Evolutionary conservation across 495 filamentous ascomycete genomes (phyloP), one percentile per base, ranked within the genome.

Genomic region (Xylaria scruposa): DNA sequence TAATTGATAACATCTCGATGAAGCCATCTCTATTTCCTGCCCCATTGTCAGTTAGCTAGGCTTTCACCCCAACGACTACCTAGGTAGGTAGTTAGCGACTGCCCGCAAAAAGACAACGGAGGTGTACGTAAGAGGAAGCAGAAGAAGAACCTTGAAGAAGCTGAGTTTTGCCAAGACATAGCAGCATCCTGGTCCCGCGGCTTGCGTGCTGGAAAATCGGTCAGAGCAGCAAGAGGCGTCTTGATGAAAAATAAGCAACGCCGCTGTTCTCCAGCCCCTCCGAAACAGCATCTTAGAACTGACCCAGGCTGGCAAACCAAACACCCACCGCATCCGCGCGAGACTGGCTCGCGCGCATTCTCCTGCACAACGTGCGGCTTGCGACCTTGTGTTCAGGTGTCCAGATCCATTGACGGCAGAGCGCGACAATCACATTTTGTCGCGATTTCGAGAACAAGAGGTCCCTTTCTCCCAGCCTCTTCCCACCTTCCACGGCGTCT

Each of bases 361-460:
- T 60, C 70, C 61, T 33, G 44, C 33, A 65, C 38, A 59, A 13
- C 70, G 60, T 47, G 62, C 51, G 51, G 46, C 70, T 47, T 58
- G 62, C 47, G 47, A 53, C 47, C 60, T 46, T 61, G 69, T 49
- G 42, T 61, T 40, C 54, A 58, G 24, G 53, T 56, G 13, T 29
- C 44, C 61, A 42, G 8, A 40, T 59, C 53, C 70, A 71, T 71
- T 71, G 70, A 54, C 26, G 51, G 38, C 53, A 21, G 51, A 44
- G 51, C 62, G 70, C 76, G 71, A 78, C 63, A 73, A 73, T 70
- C 68, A 61, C 62, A 53, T 56, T 61, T 68, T 75, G 66, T 70
- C 77, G 77, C 77, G 76, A 76, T 76, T 75, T 78, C 76, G 77
- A 78, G 72, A 76, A 79, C 77, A 79, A 79, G 72, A 75, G 36